Conservation (phyloP, 1,284 basidiomycete species). For the Inonotus hispidus region DNA sequence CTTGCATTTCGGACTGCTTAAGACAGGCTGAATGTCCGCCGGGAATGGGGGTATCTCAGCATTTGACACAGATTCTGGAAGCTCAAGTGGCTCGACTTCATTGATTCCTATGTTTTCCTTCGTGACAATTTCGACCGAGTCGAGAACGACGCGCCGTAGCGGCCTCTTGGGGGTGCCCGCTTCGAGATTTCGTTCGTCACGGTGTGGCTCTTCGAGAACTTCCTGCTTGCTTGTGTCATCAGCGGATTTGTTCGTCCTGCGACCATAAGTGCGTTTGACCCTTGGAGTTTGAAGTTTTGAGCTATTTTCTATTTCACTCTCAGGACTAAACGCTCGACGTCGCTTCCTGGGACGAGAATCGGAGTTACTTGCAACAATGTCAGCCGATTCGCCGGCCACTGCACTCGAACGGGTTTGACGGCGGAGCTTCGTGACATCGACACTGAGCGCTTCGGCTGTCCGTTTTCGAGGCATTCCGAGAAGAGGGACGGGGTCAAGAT, state of each 20-base stretch:
- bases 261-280: neutral
- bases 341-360: slow-evolving; percentile 1
- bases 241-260: neutral
- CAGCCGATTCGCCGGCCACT: neutral
- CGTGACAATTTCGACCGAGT: slow-evolving; percentile 37
- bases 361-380: neutral
- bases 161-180: neutral
- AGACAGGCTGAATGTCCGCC: slow-evolving; percentile 20
- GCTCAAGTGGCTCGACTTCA: neutral
- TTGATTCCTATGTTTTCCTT: slow-evolving; percentile 9
- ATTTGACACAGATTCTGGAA: neutral
- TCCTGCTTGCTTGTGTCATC: neutral
- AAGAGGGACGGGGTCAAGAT: slow-evolving; percentile 19
- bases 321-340: neutral
- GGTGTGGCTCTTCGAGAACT: slow-evolving; percentile 1
- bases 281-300: neutral
- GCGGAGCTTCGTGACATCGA: slow-evolving; percentile 18
- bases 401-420: slow-evolving; percentile 24
- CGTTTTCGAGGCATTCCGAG: slow-evolving; percentile 37
- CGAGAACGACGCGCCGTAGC: slow-evolving; percentile 30
- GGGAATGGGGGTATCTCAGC: neutral
- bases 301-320: neutral
- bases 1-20: slow-evolving; percentile 14
- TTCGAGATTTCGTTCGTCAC: slow-evolving; percentile 8
- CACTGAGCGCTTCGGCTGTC: slow-evolving; percentile 30